These are phyloP conservation scores for Globisporangium nunn DNA, from an alignment of 352 stramenopile genomes.

Conservation along the genomic window DNA sequence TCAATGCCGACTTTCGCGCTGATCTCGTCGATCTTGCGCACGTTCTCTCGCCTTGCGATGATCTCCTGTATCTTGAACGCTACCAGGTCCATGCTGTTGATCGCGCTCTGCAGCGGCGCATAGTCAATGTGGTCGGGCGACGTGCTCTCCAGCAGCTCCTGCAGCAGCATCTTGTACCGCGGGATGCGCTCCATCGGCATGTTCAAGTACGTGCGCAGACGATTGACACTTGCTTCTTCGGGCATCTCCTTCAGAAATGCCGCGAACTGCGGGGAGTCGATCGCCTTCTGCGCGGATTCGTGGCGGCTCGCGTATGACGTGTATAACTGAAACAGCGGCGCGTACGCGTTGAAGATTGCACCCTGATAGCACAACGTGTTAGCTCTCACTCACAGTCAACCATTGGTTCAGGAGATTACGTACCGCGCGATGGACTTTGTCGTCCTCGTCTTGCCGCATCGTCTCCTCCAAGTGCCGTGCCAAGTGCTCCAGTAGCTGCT, in stretches of 20 bases:
- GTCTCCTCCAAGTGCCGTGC: conserved; percentile 71
- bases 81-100: conserved; percentile 69
- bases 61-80: conserved; percentile 78
- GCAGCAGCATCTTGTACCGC: conserved; percentile 76
- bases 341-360: conserved; percentile 84
- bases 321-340: conserved; percentile 80
- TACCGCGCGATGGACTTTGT: conserved; percentile 19
- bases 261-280: conserved; percentile 69
- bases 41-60: conserved; percentile 64
- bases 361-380: conserved; percentile 26
- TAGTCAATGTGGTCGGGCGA: conserved; percentile 67
- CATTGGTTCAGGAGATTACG: neutral
- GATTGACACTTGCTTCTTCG: conserved; percentile 47
- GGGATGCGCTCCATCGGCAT: conserved; percentile 85
- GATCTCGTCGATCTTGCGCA: conserved; percentile 50
- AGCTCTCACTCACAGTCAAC: neutral
- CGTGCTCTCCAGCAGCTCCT: conserved; percentile 69
- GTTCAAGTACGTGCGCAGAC: conserved; percentile 71
- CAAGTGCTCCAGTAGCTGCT: conserved; percentile 83
- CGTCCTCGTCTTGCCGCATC: conserved; percentile 21
- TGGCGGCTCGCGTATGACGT: conserved; percentile 81
- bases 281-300: conserved; percentile 54
- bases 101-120: conserved; percentile 55
- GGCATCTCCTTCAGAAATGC: conserved; percentile 70
- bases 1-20: conserved; percentile 61